Conservation (phyloP, 73 alveolate species). For the Paramecium tetraurelia region DNA sequence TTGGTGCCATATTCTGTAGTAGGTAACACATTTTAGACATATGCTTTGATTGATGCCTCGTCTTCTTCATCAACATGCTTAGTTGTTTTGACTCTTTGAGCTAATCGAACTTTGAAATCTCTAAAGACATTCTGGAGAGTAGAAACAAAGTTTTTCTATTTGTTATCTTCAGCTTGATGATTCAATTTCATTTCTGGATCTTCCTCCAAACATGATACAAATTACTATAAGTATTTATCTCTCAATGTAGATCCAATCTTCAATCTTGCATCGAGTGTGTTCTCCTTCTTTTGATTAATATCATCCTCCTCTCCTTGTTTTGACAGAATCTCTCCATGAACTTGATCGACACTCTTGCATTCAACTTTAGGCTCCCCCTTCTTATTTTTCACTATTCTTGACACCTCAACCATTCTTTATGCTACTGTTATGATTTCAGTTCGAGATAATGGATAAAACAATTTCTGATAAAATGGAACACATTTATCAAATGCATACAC, state of each 20-base stretch:
- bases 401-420: neutral
- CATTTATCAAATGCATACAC: slow-evolving; percentile 26
- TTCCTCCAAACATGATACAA: neutral
- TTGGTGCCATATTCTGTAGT: slow-evolving; percentile 45
- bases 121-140: neutral
- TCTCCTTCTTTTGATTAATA: neutral
- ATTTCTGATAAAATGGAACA: slow-evolving; percentile 3
- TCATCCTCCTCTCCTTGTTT: neutral
- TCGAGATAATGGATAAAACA: neutral
- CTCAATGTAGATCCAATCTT: neutral
- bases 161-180: neutral
- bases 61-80: slow-evolving; percentile 8
- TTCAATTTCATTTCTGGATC: neutral
- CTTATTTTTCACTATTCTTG: neutral
- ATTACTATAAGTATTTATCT: neutral
- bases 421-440: slow-evolving; percentile 9
- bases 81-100: neutral
- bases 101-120: neutral
- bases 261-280: neutral
- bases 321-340: neutral
- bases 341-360: neutral
- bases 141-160: neutral
- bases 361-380: neutral
- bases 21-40: slow-evolving; percentile 26
- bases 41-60: neutral